These are phyloP conservation scores for Ambrosiella xylebori DNA, from an alignment of 2,329 filamentous ascomycete genomes.

Conservation along the genomic window DNA sequence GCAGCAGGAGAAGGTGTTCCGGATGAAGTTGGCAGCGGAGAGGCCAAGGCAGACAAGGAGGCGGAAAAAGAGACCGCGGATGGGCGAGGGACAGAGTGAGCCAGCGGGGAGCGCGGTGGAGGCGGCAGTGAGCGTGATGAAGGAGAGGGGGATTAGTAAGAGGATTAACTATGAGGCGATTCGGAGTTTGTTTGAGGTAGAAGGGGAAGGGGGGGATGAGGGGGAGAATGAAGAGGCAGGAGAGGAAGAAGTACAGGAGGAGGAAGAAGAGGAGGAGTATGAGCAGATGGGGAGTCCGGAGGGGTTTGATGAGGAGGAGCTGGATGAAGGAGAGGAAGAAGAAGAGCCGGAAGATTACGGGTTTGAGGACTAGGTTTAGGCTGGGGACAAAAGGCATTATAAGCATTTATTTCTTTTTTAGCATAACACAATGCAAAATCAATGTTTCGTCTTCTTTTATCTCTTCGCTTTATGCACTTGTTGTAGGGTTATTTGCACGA, in stretches of 20 bases:
- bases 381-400: neutral
- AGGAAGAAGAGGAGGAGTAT: conserved; percentile 15
- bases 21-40: conserved; percentile 46
- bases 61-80: conserved; percentile 36
- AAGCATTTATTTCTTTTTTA: neutral
- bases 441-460: no score
- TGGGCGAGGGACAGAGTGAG: conserved; percentile 47
- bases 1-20: conserved; percentile 69
- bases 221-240: conserved; percentile 22
- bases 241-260: conserved; percentile 19
- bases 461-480: no score
- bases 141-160: conserved; percentile 51
- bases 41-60: conserved; percentile 40
- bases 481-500: no score
- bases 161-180: conserved; percentile 59
- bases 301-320: conserved; percentile 3
- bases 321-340: neutral
- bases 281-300: conserved; percentile 4
- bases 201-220: conserved; percentile 19
- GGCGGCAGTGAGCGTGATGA: conserved; percentile 50
- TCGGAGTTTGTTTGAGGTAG: conserved; percentile 35
- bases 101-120: conserved; percentile 52
- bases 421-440: no score
- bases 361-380: neutral
- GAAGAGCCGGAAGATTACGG: neutral